phyloP scores from a whole-genome alignment of 805 yeast species.

The Scheffersomyces amazonensis region DNA sequence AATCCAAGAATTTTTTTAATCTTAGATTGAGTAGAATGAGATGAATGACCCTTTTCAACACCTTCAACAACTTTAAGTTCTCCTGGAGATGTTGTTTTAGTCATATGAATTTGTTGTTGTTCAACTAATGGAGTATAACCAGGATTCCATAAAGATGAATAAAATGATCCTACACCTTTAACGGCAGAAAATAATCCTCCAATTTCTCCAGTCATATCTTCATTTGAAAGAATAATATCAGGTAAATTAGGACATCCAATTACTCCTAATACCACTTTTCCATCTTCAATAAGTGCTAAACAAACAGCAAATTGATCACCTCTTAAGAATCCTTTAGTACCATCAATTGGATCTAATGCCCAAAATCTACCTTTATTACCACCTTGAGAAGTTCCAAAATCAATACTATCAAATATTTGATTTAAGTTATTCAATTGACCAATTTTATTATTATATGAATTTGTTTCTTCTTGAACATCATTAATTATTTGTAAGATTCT shows the following conservation, averaged over 20 bases:
- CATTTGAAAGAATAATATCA: constrained; percentile 40
- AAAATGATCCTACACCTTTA: constrained; percentile 64
- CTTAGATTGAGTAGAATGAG: constrained; percentile 78
- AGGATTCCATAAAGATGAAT: constrained; percentile 37
- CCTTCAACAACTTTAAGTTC: constrained; percentile 81
- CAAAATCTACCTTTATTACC: constrained; percentile 82
- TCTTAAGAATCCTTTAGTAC: constrained; percentile 92
- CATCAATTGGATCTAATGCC: constrained; percentile 98
- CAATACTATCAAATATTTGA: constrained; percentile 64
- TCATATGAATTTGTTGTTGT: constrained; percentile 49
- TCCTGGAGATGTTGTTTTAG: constrained; percentile 40
- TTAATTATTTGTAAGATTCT: constrained; percentile 60
- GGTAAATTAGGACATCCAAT: constrained; percentile 95
- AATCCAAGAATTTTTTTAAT: constrained; percentile 62
- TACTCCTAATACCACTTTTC: constrained; percentile 82
- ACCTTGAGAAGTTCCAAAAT: constrained; percentile 76
- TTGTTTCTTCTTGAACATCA: constrained; percentile 48
- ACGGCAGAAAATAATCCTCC: constrained; percentile 82
- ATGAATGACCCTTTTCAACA: constrained; percentile 92
- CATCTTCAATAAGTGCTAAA: constrained; percentile 82
- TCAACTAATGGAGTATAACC: constrained; percentile 31
- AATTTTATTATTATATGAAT: constrained; percentile 22
- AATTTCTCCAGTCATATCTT: constrained; percentile 28
- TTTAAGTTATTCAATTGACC: constrained; percentile 44
- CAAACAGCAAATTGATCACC: constrained; percentile 98